Percentiles rank a stretch among this genome's conserved stretches.
Conservation (phyloP, 805 yeast species). For the Yarrowia sp. region DNA sequence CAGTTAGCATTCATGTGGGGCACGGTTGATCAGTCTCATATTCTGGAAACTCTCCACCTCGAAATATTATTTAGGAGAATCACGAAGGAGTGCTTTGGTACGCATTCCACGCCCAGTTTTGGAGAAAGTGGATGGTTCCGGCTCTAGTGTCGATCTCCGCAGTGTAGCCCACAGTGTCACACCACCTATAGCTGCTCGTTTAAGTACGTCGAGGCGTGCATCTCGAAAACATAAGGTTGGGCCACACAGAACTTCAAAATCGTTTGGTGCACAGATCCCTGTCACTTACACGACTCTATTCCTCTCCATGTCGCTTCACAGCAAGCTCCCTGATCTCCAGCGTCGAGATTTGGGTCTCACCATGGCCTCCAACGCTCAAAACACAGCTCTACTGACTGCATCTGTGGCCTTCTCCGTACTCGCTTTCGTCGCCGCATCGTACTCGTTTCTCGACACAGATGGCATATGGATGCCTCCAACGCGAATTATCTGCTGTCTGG, state of each 20-base stretch:
- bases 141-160: no score
- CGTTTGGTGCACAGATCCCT: neutral
- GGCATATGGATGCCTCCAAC: neutral
- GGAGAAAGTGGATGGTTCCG: no score
- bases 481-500: conserved; percentile 5
- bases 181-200: no score
- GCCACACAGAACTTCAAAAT: neutral
- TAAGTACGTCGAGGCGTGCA: neutral
- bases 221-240: conserved; percentile 7
- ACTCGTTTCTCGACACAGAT: conserved; percentile 15
- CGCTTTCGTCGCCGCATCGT: conserved; percentile 1
- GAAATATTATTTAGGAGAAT: no score
- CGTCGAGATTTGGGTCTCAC: no score
- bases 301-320: conserved; percentile 11
- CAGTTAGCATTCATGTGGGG: conserved; percentile 10
- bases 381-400: neutral
- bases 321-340: neutral
- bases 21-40: neutral
- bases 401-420: neutral
- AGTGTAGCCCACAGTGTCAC: no score
- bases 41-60: neutral
- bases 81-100: no score
- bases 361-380: neutral
- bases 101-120: no score
- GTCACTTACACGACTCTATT: conserved; percentile 9